phyloP scores from a whole-genome alignment of 257 asterid species.

The Handroanthus guayacan region DNA sequence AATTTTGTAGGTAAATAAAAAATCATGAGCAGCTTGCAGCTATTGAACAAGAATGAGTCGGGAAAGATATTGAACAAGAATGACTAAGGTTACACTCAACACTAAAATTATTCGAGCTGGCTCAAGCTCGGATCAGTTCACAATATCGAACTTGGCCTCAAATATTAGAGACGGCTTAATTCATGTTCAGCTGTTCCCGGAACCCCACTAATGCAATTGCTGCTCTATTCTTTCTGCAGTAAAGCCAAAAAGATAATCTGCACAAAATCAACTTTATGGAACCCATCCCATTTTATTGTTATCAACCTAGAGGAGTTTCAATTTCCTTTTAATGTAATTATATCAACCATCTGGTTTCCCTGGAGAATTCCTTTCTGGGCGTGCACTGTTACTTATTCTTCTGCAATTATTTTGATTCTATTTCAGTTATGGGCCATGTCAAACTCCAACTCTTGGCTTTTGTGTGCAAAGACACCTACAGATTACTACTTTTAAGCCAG shows the following conservation, averaged over 20 bases:
- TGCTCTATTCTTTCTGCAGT: constrained; percentile 23
- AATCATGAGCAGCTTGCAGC: neutral
- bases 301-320: constrained; percentile 13
- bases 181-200: neutral
- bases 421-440: constrained; percentile 94
- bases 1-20: neutral
- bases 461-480: constrained; percentile 91
- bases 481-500: constrained; percentile 82
- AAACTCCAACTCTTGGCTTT: constrained; percentile 93
- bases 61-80: neutral
- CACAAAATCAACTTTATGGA: neutral
- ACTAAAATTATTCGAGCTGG: constrained; percentile 17
- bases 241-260: neutral
- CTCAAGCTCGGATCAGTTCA: neutral
- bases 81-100: neutral
- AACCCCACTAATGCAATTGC: constrained; percentile 23
- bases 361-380: constrained; percentile 9
- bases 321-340: constrained; percentile 1
- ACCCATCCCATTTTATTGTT: constrained; percentile 6
- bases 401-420: constrained; percentile 33
- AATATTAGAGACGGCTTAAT: neutral
- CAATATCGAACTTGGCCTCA: neutral
- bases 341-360: neutral
- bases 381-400: constrained; percentile 18
- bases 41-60: neutral